Evolutionary conservation across 2,329 filamentous ascomycete genomes (phyloP), one percentile per base, ranked within the genome.

Genomic region (Coniochaeta sp.): DNA sequence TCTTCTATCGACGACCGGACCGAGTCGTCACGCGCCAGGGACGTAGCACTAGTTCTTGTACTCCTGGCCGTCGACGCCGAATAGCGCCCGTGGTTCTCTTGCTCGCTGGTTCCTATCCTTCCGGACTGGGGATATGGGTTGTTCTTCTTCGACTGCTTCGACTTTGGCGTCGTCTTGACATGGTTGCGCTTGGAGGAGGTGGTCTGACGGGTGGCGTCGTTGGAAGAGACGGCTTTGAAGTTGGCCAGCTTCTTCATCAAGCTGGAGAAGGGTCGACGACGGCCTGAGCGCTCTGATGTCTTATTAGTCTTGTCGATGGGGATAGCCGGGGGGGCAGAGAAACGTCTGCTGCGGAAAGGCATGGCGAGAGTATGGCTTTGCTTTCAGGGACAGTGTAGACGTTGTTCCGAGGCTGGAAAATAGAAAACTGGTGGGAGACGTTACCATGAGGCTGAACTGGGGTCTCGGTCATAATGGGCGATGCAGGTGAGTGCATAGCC

Each of bases 211-310:
- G 63, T 54, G 38, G 76, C 76, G 54, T 82, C 77, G 56, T 79
- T 82, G 28, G 85, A 87, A 4, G 84, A 85, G 52, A 74, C 77
- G 51, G 65, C 67, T 69, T 95, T 96, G 71, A 96, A 86, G 67
- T 86, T 92, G 55, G 91, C 85, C 52, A 97, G 81, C 64, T 91
- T 91, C 77, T 91, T 95, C 76, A 99, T 90, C 87, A 92, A 95
- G 59, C 85, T 89, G 46, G 91, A 82, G 66, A 97, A 97, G 22
- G 91, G 92, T 57, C 89, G 84, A 61, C 91, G 86, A 58, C 90
- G 87, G 61, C 80, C 81, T 63, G 71, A 59, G 58, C 78, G 72
- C 58, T 74, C 73, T 59, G 84, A 77, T 24, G 20, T 65, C 27
- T 48, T 51, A 61, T 73, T 61, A 73, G 70, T 52, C 14, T 33